Base-by-base conservation (phyloP, 164 flowering plant species). In the Platanus orientalis region DNA sequence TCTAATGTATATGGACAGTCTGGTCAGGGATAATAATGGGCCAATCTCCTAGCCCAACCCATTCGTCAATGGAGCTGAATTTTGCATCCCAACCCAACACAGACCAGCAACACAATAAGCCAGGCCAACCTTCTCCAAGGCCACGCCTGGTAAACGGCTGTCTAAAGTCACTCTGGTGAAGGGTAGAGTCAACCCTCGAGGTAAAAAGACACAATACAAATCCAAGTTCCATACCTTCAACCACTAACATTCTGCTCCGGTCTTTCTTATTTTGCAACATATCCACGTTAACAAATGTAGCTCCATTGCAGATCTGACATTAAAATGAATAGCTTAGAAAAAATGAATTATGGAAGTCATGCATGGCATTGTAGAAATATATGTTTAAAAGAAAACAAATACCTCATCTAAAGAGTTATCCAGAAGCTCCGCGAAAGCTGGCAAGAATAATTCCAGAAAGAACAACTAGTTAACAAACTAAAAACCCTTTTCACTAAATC, bases 341-440 rank as follows among this genome's bases (percentile, higher is more conserved):
- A 36, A 14, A 36, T 3, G 42, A 36, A 36, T 36, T 7, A 36
- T 1, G 1, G 42, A 36, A 14, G 1, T 36, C 42, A 7, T 36
- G 13, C 12, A 36, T 7, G 12, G 42, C 9, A 36, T 36, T 10
- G 12, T 36, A 36, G 42, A 14, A 36, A 14, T 10, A 36, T 7
- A 36, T 3, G 12, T 36, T 36, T 7, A 36, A 4, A 54, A 14
- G n/a, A n/a, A 14, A 1, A 16, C 19, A 60, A 42, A 29, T 75
- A 86, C 99, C 97, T 95, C 99, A 69, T 95, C 99, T 75, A 95
- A 73, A n/a, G 99, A 64, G 63, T 95, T 95, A 77, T 95, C 99
- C 75, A 95, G 60, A 58, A 95, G 96, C 74, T 95, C 99, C 0
- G 99, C 99, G 75, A 95, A 83, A 72, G 99, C 99, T 95, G 87